Conservation (phyloP, 331 rosid genomes). For the Rhamnella rubrinervis region DNA sequence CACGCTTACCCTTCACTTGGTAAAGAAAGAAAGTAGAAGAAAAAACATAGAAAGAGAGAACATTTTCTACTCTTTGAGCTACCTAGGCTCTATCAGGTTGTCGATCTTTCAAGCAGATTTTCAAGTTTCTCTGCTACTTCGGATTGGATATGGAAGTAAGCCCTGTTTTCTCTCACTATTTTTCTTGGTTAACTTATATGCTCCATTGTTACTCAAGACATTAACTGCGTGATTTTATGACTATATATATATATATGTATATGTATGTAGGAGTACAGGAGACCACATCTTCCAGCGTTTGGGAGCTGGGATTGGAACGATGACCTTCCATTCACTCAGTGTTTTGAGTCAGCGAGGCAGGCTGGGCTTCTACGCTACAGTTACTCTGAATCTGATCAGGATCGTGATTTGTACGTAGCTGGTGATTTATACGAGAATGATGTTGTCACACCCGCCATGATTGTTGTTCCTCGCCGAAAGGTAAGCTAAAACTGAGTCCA, state of each 20-base stretch:
- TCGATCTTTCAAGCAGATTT: background rate
- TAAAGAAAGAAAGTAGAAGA: conserved; percentile 2
- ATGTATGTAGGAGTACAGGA: conserved; percentile 46
- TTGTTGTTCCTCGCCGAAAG: conserved; percentile 79
- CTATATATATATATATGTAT: background rate
- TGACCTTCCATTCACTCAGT: conserved; percentile 73
- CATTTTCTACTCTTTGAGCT: conserved; percentile 7
- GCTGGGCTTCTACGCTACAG: conserved; percentile 51
- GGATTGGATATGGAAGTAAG: conserved; percentile 46
- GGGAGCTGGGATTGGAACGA: conserved; percentile 98
- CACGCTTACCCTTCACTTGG: conserved; percentile 29
- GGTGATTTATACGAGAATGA: conserved; percentile 69
- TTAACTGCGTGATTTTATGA: background rate
- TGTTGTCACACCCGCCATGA: conserved; percentile 82
- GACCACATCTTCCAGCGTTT: conserved; percentile 68
- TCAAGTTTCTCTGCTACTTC: too few relatives aligned
- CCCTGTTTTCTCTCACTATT: background rate
- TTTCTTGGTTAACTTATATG: background rate
- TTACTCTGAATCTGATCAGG: conserved; percentile 45
- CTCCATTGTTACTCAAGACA: too few relatives aligned
- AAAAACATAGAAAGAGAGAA: background rate
- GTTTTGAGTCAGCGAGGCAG: conserved; percentile 78
- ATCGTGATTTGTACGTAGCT: conserved; percentile 69
- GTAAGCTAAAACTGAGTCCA: conserved; percentile 25
- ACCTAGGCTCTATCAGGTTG: background rate